Evolutionary conservation across 225 moss, liverwort and hornwort genomes (phyloP).

Genomic region (Pleurozium schreberi): DNA sequence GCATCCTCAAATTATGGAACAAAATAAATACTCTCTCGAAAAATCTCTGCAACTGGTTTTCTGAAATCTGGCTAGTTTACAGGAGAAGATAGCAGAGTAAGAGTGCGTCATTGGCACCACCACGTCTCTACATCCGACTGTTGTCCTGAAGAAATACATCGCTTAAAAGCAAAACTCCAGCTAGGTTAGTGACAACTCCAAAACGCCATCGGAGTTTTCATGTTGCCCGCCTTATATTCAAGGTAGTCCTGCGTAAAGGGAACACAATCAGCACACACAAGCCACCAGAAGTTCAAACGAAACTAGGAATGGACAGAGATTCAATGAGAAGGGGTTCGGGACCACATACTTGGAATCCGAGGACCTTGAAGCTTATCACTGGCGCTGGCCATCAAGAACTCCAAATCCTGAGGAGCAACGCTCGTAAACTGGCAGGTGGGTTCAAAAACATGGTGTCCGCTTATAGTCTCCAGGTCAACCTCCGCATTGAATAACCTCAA

Average conservation of each 20-base stretch:
- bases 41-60: neutral
- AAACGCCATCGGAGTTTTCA: neutral
- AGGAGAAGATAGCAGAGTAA: neutral
- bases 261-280: neutral
- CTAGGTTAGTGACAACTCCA: neutral
- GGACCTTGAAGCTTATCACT: neutral
- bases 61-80: slow-evolving; percentile 9
- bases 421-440: slow-evolving; percentile 7
- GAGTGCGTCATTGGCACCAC: slow-evolving; percentile 1
- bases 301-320: neutral
- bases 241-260: neutral
- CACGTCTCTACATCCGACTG: neutral
- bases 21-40: neutral
- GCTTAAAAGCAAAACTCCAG: slow-evolving; percentile 2
- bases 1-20: slow-evolving; percentile 6
- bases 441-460: slow-evolving; percentile 14
- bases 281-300: neutral
- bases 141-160: slow-evolving; percentile 10
- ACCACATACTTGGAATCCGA: slow-evolving; percentile 12
- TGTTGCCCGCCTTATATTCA: neutral
- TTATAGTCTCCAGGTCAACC: slow-evolving; percentile 5
- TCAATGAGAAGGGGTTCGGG: neutral
- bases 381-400: slow-evolving; percentile 9
- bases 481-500: neutral
- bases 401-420: slow-evolving; percentile 25